phyloP scores from a whole-genome alignment of 352 stramenopile species.

The Globisporangium sylvaticum region DNA sequence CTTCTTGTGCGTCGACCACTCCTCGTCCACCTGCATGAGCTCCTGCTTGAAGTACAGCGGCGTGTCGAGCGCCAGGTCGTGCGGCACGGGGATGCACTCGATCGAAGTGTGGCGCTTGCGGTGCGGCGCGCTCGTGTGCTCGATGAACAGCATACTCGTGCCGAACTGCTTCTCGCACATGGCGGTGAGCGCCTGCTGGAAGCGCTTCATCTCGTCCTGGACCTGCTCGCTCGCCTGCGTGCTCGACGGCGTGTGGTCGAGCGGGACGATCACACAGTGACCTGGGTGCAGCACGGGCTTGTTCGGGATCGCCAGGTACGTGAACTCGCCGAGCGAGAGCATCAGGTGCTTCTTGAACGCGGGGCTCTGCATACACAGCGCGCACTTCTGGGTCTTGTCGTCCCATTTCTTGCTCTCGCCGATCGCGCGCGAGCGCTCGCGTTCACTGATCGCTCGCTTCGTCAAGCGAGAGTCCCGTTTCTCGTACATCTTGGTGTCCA shows the following conservation, averaged over 20 bases:
- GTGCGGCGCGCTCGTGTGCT: slow-evolving; percentile 65
- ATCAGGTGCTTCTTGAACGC: slow-evolving; percentile 80
- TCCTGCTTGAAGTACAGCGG: slow-evolving; percentile 86
- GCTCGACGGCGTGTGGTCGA: slow-evolving; percentile 62
- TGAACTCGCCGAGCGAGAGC: slow-evolving; percentile 72
- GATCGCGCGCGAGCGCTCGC: slow-evolving; percentile 45
- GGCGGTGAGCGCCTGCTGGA: slow-evolving; percentile 45
- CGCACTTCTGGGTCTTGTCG: slow-evolving; percentile 59
- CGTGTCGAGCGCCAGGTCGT: slow-evolving; percentile 51
- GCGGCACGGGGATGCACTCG: slow-evolving; percentile 76
- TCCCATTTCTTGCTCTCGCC: slow-evolving; percentile 70
- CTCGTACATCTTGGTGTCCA: slow-evolving; percentile 64
- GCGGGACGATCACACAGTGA: slow-evolving; percentile 74
- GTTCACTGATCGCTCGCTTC: slow-evolving; percentile 48
- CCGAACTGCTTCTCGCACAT: slow-evolving; percentile 61
- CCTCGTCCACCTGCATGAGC: slow-evolving; percentile 64
- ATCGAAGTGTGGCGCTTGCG: slow-evolving; percentile 67
- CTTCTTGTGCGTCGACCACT: slow-evolving; percentile 81
- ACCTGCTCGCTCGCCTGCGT: slow-evolving; percentile 63
- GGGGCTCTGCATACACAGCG: slow-evolving; percentile 61
- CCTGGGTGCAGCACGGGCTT: slow-evolving; percentile 47
- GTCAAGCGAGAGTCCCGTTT: slow-evolving; percentile 47
- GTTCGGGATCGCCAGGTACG: slow-evolving; percentile 65
- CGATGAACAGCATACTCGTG: slow-evolving; percentile 71
- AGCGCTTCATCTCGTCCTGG: slow-evolving; percentile 56